These are phyloP conservation scores for Zasmidium cellare DNA, from an alignment of 2,329 filamentous ascomycete genomes.

Conservation along the genomic window DNA sequence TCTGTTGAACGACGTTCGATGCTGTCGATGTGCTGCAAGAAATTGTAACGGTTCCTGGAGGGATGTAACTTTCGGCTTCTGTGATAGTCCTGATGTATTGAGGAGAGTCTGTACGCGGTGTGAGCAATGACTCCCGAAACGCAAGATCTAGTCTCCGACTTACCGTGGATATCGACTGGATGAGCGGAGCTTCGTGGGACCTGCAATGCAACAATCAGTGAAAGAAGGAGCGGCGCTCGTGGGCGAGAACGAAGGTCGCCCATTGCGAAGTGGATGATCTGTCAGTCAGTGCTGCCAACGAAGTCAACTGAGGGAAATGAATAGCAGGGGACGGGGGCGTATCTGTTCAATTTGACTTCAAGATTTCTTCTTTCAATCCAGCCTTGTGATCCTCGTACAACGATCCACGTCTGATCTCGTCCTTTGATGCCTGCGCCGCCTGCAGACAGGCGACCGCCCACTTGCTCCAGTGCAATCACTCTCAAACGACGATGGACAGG, in stretches of 20 bases:
- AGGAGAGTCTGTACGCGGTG: background rate
- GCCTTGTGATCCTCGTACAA: conserved; percentile 22
- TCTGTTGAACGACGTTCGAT: conserved; percentile 5
- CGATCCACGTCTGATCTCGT: conserved; percentile 8
- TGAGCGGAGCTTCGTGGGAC: conserved; percentile 24
- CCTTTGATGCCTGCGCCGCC: conserved; percentile 23
- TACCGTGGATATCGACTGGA: conserved; percentile 21
- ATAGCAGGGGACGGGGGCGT: conserved; percentile 20
- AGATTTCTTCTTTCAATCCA: conserved; percentile 12
- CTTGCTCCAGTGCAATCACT: conserved; percentile 19
- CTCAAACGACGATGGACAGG: conserved; percentile 21
- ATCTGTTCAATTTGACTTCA: conserved; percentile 27
- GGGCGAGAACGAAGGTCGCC: conserved; percentile 13
- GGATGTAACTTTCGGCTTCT: background rate
- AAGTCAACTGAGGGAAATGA: conserved; percentile 16
- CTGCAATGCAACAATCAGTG: conserved; percentile 31
- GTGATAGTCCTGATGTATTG: background rate
- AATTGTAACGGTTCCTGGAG: conserved; percentile 3
- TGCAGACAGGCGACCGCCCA: conserved; percentile 16
- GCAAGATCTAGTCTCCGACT: background rate
- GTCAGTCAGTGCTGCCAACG: conserved; percentile 25
- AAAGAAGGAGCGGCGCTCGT: conserved; percentile 22
- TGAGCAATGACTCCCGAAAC: background rate
- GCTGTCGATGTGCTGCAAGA: conserved; percentile 2
- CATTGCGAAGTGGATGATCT: conserved; percentile 21